Base-by-base conservation (phyloP, 2,329 filamentous ascomycete species). In the Taxawa tesnikishii region DNA sequence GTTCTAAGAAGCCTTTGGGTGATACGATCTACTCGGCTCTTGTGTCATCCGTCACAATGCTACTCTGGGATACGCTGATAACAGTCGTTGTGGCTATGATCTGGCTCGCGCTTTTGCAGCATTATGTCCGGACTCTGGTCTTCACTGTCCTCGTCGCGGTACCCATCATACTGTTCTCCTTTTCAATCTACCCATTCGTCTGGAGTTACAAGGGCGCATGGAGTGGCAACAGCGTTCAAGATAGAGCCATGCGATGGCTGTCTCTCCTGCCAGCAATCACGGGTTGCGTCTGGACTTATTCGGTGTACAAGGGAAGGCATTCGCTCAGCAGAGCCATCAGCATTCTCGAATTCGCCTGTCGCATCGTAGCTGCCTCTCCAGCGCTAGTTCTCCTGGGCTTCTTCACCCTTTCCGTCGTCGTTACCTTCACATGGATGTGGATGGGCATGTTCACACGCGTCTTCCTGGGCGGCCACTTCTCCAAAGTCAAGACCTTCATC, bases 391-490 rank as follows among this genome's bases (percentile, higher is more conserved):
- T 82, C 2, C 71, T 94, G n/a, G 90, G 90, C 3, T 79, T 94
- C 47, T 74, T 68, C 8, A 80, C 79, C 14, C 68, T 96, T 10
- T 70, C 64, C 5, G 63, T 77, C 15, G 79, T 93, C 26, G 81
- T 94, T 7, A 62, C 74, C 10, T 96, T 87, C 80, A 94, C 87
- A 0, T 98, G 90, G 90, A 56, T 82, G 5, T 98, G 90, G 90
- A 74, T 96, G 44, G 76, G 77, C 46, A 94, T 98, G 85, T 96
- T 98, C 56, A 88, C 87, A 6, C 73, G 85, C 27, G 78, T 96
- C 37, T 98, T 98, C 55, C 74, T 96, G 37, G 84, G 83, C n/a
- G 90, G 90, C 0, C 81, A 87, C 54, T 75, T 88, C 42, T 75
- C 76, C 8, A 53, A 52, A 15, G 40, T 47, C 8, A 62, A 59